Base-by-base conservation (phyloP, 148 eudicot genomes). In the Hydrangea macrophylla region DNA sequence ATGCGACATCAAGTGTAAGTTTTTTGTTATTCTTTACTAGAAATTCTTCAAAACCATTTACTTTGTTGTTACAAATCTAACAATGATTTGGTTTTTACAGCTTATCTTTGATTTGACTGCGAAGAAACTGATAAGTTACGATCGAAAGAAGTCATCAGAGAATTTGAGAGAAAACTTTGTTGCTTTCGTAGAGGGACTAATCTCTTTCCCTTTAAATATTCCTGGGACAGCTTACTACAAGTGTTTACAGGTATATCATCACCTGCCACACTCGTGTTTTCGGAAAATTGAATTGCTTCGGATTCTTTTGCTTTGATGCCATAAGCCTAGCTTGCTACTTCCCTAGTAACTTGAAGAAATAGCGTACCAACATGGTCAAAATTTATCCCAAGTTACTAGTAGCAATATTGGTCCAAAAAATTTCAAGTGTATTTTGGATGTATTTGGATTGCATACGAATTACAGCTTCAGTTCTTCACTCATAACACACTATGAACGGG, bases 161-260 rank as follows among this genome's bases (percentile, higher is more conserved):
- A 83, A 83, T 77, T 70, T 86, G 22, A 80, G 97, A 70, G 85
- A 80, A 33, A 80, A 64, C 36, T 92, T 84, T 79, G 88, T 67
- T 31, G 88, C 85, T 56, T 91, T 91, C 62, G 81, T 88, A 28
- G 78, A 76, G 69, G 96, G 97, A 67, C 65, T 92, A 67, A 86
- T 88, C 70, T 92, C 95, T 37, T 88, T 89, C 64, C 92, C 97
- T 54, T 45, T 92, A 36, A 60, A 92, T 69, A 77, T 92, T 71
- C 97, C 97, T 31, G 90, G 97, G 55, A 92, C 97, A 48, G 83
- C 97, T 30, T 88, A 79, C 68, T 84, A 86, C 70, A 80, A 83
- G 63, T 88, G 97, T 72, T 58, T 88, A 71, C 81, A 84, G 97
- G 97, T 88, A 73, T 15, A 35, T 5, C 26, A 51, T 55, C 64